Base-by-base conservation (phyloP, 768 basidiomycete genomes). In the Suillus weaverae region DNA sequence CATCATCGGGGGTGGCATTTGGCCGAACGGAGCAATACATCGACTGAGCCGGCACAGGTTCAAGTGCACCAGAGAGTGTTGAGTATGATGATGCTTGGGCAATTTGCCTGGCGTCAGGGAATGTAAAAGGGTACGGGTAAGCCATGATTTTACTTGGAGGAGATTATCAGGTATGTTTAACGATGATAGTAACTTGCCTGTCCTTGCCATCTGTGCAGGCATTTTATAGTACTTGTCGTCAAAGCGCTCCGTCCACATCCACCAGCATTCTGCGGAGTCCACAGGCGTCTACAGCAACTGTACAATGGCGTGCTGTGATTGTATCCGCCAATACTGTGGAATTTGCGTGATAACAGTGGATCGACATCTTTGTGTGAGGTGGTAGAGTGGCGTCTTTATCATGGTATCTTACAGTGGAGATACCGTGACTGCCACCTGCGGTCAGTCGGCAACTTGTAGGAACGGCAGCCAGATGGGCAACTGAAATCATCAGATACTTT, bases 61-160 rank as follows among this genome's bases (percentile, higher is more conserved):
- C 26, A 5, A 59, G 57, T 11, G 57, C 57, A 20, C 57, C 38
- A 9, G 57, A 41, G 0, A 59, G 57, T 59, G 57, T 30, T 18
- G 57, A 59, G 16, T 41, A 59, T 0, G 38, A 41, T 30, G 57
- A 41, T 10, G 16, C 26, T 20, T 59, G 26, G 10, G 20, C 5
- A 11, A 22, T 35, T 32, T 63, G 62, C 9, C 35, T 38, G n/a
- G 65, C 67, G 53, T 53, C 68, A 22, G 74, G 70, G 48, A 67
- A 76, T 5, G 70, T 8, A 44, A 70, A 43, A 5, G 71, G 70
- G 35, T 76, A 75, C 4, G 67, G 13, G 51, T 68, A 50, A 18
- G 60, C 18, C 74, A 77, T 77, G 46, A 41, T 66, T 56, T 41
- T 18, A 62, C 22, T n/a, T 39, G 22, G 13, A 51, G 26, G n/a